phyloP scores from a whole-genome alignment of 1,284 basidiomycete species.

The Ganoderma multipileum region DNA sequence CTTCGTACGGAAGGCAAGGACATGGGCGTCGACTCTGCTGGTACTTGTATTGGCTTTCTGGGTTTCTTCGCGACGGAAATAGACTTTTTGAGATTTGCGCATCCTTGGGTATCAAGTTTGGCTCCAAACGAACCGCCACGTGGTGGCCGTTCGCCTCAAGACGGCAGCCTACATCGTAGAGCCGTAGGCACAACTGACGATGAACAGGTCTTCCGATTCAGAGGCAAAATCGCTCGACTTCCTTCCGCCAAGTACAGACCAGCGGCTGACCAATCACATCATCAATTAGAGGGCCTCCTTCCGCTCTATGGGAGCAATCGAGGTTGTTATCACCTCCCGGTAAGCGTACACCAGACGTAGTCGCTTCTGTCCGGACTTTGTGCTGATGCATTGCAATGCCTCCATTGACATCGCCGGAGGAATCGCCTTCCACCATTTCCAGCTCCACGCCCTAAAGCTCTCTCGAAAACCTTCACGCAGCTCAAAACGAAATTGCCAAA shows the following conservation, averaged over 20 bases:
- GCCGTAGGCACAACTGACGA: too few species aligned
- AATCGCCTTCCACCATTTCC: too few species aligned
- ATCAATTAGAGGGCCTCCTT: too few species aligned
- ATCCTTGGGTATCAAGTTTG: neutral
- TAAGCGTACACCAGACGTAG: neutral
- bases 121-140: neutral
- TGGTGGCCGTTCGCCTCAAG: neutral
- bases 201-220: too few species aligned
- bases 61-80: conserved; percentile 33
- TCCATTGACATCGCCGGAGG: too few species aligned
- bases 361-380: neutral
- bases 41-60: conserved; percentile 45
- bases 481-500: neutral
- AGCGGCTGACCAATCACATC: too few species aligned
- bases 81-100: neutral
- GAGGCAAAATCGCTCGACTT: too few species aligned
- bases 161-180: too few species aligned
- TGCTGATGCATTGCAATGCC: neutral
- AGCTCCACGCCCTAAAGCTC: neutral
- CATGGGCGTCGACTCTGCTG: conserved; percentile 46
- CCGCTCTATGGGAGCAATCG: too few species aligned
- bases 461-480: neutral
- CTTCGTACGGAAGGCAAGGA: conserved; percentile 34
- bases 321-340: neutral
- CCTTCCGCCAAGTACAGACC: too few species aligned